Base-by-base conservation (phyloP, 2,329 filamentous ascomycete species). In the Ceratocystis alfenasii region DNA sequence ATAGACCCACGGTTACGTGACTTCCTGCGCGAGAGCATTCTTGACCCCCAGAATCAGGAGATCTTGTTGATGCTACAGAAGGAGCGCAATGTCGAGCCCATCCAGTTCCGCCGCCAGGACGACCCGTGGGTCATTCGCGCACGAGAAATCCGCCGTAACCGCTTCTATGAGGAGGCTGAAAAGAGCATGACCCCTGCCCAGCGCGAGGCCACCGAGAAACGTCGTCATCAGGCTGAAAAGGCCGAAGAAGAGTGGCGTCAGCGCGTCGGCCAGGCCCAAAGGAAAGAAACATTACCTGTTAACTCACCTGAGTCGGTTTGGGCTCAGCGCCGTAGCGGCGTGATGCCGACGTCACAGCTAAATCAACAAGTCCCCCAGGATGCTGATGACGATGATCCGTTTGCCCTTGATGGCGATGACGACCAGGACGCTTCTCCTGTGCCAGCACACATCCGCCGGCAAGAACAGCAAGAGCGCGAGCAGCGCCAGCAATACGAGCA, bases 1-100 rank as follows among this genome's bases (percentile, higher is more conserved):
- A 67, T 63, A 44, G 75, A 77, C 63, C 70, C 71, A 5, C 73
- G 75, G 10, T 66, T 76, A 50, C 65, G 68, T 22, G 67, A 72
- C 6, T 67, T 73, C 15, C 66, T 70, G 36, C 66, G 64, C 30
- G 70, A 70, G 2, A 70, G 67, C 28, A 70, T 68, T 60, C 64
- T 68, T 30, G 65, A 66, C 57, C 66, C 67, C 10, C 61, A 68
- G 63, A 65, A 69, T 50, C 69, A 67, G 28, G 61, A 66, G 44
- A 67, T 66, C 20, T 62, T 69, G 3, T 45, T 61, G 6, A 67
- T 65, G 12, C 67, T 64, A 25, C 69, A 69, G 45, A 69, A 68
- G 12, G 59, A 69, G 12, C 67, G 62, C 45, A 66, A 63, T 62
- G 63, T 46, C 36, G 50, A 55, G 33, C 65, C 63, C 20, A 67